Percentiles rank a stretch among this genome's conserved stretches.
phyloP scores from a whole-genome alignment of 495 filamentous ascomycete genomes.

The Penicillium samsonianum region DNA sequence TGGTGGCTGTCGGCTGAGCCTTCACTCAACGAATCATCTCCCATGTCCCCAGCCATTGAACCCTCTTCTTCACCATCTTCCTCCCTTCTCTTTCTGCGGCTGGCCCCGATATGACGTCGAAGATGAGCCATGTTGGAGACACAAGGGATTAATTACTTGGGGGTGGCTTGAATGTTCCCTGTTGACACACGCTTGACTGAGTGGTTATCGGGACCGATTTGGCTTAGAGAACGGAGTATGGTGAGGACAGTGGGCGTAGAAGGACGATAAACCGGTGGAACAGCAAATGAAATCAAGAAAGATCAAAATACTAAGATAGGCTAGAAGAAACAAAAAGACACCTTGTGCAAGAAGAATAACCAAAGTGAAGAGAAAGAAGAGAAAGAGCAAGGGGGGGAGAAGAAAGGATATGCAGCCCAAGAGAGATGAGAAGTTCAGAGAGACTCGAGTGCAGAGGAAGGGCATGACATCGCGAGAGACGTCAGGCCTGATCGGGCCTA shows the following conservation, averaged over 20 bases:
- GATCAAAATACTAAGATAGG: not conserved
- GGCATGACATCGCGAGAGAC: constrained; percentile 37
- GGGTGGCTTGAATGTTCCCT: not conserved
- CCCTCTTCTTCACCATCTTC: constrained; percentile 77
- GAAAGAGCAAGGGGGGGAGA: constrained; percentile 28
- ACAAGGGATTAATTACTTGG: constrained; percentile 1
- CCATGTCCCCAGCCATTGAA: constrained; percentile 63
- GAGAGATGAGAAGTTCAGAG: constrained; percentile 22
- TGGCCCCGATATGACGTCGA: constrained; percentile 73
- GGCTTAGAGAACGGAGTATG: constrained; percentile 5
- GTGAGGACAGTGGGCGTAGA: constrained; percentile 11
- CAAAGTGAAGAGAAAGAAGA: constrained; percentile 11
- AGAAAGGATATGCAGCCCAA: constrained; percentile 23
- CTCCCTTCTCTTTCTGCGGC: constrained; percentile 70
- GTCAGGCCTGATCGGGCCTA: constrained; percentile 36
- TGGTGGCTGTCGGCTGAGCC: constrained; percentile 73
- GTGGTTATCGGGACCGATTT: constrained; percentile 9
- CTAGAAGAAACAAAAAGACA: constrained; percentile 2
- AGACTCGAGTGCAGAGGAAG: constrained; percentile 16
- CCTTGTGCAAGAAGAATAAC: constrained; percentile 6
- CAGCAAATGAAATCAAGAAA: constrained; percentile 9
- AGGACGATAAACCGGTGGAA: constrained; percentile 10
- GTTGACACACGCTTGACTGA: constrained; percentile 6
- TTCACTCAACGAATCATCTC: constrained; percentile 84
- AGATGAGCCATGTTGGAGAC: constrained; percentile 55